These are phyloP conservation scores for Diaporthe sp. DNA, from an alignment of 2,329 filamentous ascomycete genomes.

Conservation along the genomic window DNA sequence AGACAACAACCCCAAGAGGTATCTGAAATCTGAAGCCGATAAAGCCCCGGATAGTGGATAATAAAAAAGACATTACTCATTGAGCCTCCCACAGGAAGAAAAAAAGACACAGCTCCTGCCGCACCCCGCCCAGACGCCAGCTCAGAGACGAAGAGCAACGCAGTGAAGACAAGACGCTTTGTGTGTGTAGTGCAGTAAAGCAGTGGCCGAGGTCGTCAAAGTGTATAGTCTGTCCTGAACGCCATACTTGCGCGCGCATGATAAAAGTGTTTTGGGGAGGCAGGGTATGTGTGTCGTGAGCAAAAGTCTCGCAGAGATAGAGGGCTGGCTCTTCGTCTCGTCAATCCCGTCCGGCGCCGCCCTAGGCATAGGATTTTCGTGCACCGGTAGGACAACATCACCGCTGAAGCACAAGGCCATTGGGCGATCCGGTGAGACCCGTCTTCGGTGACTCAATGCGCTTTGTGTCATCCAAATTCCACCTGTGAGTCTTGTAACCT, in stretches of 20 bases:
- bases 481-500: not conserved
- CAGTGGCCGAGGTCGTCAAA: conserved; percentile 10
- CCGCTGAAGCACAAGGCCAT: too few species aligned
- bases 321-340: not conserved
- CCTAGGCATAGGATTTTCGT: too few species aligned
- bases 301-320: not conserved
- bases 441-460: too few species aligned
- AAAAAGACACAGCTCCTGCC: not conserved
- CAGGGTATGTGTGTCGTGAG: not conserved
- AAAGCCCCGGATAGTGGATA: not conserved
- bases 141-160: conserved; percentile 19
- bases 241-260: conserved; percentile 21
- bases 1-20: not conserved
- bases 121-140: conserved; percentile 20
- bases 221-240: conserved; percentile 31
- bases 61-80: conserved; percentile 22
- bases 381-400: not conserved
- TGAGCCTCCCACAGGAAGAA: not conserved
- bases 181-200: conserved; percentile 5
- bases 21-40: not conserved
- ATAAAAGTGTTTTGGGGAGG: not conserved
- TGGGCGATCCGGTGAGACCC: not conserved
- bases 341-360: not conserved
- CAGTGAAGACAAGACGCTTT: not conserved
- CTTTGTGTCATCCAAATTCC: too few species aligned